A percentile compares a stretch with the other conserved stretches of the same genome.
Evolutionary conservation across 257 asterid species (phyloP).

Genomic region (Solanum infundibuliforme): DNA sequence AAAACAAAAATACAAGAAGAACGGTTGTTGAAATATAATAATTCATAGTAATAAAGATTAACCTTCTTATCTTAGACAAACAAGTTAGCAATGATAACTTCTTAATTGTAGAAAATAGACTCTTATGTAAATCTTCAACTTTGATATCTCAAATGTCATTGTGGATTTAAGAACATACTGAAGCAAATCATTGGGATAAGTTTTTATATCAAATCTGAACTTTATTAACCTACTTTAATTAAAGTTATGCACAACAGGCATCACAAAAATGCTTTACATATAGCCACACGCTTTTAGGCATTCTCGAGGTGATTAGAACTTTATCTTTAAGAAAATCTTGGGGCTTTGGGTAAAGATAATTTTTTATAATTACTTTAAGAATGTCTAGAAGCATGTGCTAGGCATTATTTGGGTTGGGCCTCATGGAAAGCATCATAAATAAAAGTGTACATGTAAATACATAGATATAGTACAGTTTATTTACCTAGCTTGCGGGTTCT

Average conservation of each 20-base stretch:
- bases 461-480: neutral
- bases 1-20: neutral
- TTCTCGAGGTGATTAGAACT: neutral
- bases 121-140: neutral
- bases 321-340: neutral
- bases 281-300: neutral
- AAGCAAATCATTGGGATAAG: neutral
- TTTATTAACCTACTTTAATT: neutral
- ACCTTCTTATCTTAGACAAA: neutral
- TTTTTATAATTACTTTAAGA: neutral
- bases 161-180: neutral
- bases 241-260: neutral
- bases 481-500: slow-evolving; percentile 86
- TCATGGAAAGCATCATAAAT: neutral
- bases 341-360: neutral
- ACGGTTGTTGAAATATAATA: neutral
- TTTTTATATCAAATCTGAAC: neutral
- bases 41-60: neutral
- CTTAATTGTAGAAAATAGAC: neutral
- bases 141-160: neutral
- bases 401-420: neutral
- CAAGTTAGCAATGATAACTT: neutral
- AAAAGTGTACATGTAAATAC: neutral
- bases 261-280: neutral
- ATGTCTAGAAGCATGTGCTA: neutral